Base-by-base conservation (phyloP, 192 early-diverging fungal genomes). In the Diversispora eburnea region DNA sequence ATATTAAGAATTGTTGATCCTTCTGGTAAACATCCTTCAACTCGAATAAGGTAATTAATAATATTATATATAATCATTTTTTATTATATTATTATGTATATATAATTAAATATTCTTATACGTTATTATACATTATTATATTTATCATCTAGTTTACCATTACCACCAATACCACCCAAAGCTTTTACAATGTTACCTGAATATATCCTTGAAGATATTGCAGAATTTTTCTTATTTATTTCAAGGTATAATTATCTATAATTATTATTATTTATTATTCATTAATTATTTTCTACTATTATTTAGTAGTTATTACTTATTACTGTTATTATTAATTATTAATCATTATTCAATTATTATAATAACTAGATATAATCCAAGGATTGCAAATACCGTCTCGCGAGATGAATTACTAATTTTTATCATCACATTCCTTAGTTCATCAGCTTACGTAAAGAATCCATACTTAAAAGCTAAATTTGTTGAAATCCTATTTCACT, bases 391-490 rank as follows among this genome's bases (percentile, higher is more conserved):
- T 5, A 59, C 67, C 0, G 74, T 77, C 45, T 80, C 85, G 3
- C 70, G 83, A 57, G 79, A 79, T 45, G 87, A 87, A 58, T 58
- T 87, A 17, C 70, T 87, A 20, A 85, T 86, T 0, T 96, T 97
- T 70, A 84, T 86, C 5, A 90, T 97, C 77, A 85, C 87, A 5
- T 91, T 98, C 76, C 81, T 98, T 75, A 82, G 84, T 13, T 93
- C 93, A 66, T 86, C 92, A 0, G 74, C 77, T 4, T 94, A 91
- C 62, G 86, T 98, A 70, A 92, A 92, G 83, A 99, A 98, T 77
- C 97, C 97, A 19, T 93, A 99, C 73, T 74, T 99, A 72, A 97
- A 97, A 74, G 91, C 92, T 42, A 96, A 95, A 60, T 82, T 98
- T 39, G 92, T 96, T 3, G 97, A 99, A 77, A 91, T 90, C 77